Conservation (phyloP, 495 filamentous ascomycete genomes). For the Penicillium diatomitis region DNA sequence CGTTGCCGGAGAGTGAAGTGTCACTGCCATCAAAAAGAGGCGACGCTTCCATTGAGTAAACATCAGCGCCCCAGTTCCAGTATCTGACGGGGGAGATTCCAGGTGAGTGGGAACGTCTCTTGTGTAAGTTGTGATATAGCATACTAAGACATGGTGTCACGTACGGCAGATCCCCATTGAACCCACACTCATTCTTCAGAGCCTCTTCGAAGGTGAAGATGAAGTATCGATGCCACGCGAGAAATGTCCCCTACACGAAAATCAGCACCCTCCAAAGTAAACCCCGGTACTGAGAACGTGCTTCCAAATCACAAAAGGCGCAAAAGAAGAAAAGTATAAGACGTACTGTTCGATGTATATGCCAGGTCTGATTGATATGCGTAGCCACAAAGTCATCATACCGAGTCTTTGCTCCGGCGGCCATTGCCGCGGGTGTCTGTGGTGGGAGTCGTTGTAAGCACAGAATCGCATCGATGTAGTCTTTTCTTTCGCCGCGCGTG, state of each 20-base stretch:
- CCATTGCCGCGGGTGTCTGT: constrained; percentile 28
- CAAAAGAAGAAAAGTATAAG: not conserved
- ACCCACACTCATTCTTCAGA: constrained; percentile 62
- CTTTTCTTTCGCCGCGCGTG: constrained; percentile 35
- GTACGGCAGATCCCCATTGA: constrained; percentile 39
- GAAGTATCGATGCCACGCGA: constrained; percentile 66
- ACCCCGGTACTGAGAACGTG: no score
- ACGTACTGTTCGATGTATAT: constrained; percentile 51
- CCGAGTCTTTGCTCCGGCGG: constrained; percentile 43
- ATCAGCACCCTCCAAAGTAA: not conserved
- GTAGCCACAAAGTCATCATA: constrained; percentile 65
- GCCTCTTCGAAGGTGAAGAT: constrained; percentile 55
- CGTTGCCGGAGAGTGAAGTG: constrained; percentile 55
- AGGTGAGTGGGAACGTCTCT: no score
- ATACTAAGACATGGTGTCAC: not conserved
- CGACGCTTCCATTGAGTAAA: constrained; percentile 41
- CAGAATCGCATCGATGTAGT: constrained; percentile 54
- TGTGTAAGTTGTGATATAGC: not conserved
- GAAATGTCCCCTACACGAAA: constrained; percentile 44
- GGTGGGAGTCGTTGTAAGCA: constrained; percentile 49
- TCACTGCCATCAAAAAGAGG: constrained; percentile 55
- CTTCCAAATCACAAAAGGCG: not conserved
- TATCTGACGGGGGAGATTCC: constrained; percentile 21
- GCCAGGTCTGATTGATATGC: constrained; percentile 55
- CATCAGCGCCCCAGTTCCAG: constrained; percentile 57